phyloP scores from a whole-genome alignment of 768 basidiomycete species.

The Podaxis carcinomalis region DNA sequence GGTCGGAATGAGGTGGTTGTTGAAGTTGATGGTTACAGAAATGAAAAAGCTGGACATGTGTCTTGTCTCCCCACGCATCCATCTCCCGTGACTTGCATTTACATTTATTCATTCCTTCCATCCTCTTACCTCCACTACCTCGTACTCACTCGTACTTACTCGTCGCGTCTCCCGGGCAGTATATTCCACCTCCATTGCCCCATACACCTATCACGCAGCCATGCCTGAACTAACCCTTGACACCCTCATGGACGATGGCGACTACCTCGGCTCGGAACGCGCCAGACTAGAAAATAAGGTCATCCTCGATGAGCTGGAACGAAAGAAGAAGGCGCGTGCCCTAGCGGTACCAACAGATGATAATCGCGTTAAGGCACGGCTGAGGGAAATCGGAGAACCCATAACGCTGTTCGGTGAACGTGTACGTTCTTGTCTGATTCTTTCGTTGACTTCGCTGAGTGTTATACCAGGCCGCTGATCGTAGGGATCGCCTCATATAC shows the following conservation, averaged over 20 bases:
- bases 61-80: constrained; percentile 18
- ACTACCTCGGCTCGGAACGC: constrained; percentile 68
- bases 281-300: constrained; percentile 80
- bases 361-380: constrained; percentile 80
- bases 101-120: neutral
- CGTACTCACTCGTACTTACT: neutral
- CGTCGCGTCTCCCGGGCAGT: neutral
- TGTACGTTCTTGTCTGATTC: constrained; percentile 47
- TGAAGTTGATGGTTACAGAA: constrained; percentile 6
- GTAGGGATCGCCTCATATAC: constrained; percentile 92
- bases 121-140: neutral
- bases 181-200: neutral
- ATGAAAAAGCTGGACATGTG: constrained; percentile 7
- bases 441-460: constrained; percentile 11
- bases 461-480: constrained; percentile 77
- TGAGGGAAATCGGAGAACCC: constrained; percentile 93
- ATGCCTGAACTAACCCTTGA: constrained; percentile 80
- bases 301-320: constrained; percentile 92
- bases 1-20: neutral
- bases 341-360: constrained; percentile 98
- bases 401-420: constrained; percentile 98
- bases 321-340: constrained; percentile 91
- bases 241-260: constrained; percentile 73
- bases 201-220: neutral
- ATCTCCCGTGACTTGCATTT: constrained; percentile 5